Conservation (phyloP, 2,329 filamentous ascomycete genomes). For the Neonectria sp. region DNA sequence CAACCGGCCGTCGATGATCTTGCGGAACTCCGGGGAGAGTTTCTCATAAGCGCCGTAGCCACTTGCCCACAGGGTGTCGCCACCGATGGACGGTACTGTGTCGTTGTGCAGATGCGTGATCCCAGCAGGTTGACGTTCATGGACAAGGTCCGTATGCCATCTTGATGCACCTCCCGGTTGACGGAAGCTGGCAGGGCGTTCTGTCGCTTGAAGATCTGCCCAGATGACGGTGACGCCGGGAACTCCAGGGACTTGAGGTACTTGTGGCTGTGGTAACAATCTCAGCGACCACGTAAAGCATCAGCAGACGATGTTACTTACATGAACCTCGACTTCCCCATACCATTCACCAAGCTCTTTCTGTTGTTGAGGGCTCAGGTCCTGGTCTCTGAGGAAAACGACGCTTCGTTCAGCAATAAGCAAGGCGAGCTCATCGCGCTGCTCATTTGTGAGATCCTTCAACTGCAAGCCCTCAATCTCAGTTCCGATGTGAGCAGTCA, state of each 20-base stretch:
- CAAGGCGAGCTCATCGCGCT: constrained; percentile 74
- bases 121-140: constrained; percentile 79
- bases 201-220: constrained; percentile 77
- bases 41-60: constrained; percentile 83
- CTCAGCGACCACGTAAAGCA: not conserved
- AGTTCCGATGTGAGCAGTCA: constrained; percentile 75
- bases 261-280: constrained; percentile 72
- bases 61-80: constrained; percentile 81
- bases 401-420: constrained; percentile 76
- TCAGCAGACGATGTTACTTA: constrained; percentile 54
- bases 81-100: constrained; percentile 74
- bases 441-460: constrained; percentile 71
- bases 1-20: constrained; percentile 76
- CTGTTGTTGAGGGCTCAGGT: constrained; percentile 74
- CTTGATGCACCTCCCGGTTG: constrained; percentile 76
- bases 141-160: constrained; percentile 81
- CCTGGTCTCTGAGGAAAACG: constrained; percentile 78
- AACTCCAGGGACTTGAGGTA: constrained; percentile 78
- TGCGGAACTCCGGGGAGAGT: constrained; percentile 78
- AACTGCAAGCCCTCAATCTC: constrained; percentile 76
- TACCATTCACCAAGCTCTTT: constrained; percentile 74
- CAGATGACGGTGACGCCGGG: constrained; percentile 78
- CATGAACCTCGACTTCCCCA: constrained; percentile 78
- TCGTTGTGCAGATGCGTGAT: constrained; percentile 81
- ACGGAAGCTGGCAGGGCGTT: constrained; percentile 73